Evolutionary conservation across 495 filamentous ascomycete species (phyloP), one percentile per base, ranked within the genome.

Genomic region (Thermochaetoides thermophila): DNA sequence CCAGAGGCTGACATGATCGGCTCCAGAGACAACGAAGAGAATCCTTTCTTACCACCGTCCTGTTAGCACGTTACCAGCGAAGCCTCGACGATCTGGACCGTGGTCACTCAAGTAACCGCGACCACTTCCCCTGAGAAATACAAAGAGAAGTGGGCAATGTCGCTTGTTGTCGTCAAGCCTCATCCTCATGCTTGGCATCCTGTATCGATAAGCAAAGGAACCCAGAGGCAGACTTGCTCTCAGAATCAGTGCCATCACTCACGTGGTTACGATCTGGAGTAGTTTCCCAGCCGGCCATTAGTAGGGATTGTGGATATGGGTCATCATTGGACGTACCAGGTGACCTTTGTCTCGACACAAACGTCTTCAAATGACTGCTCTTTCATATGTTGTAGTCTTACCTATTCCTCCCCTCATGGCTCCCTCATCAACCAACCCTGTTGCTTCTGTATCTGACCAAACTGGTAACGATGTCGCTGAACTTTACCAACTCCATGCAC

Each of bases 21-120:
- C 9, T 38, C 43, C 24, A 23, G 26, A 4, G 38, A 34, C n/a
- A 41, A 34, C 8, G 43, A 45, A 17, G 34, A 45, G 7, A 45
- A 17, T 0, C 38, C 29, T 4, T 13, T 32, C 13, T 13, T 32
- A 17, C 9, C n/a, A n/a, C n/a, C n/a, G n/a, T n/a, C n/a, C n/a
- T n/a, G n/a, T n/a, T n/a, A n/a, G n/a, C n/a, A n/a, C 13, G n/a
- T n/a, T 6, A 38, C 35, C 1, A 32, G 35, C 25, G 21, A 35
- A n/a, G 42, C 19, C 13, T 41, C 39, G 5, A 38, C 3, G 0
- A 35, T 20, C 6, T 40, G 43, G 22, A 45, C 41, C 1, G 23
- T 26, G 0, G 17, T 33, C 7, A 21, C 39, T 16, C 31, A 21
- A 3, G 26, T 12, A 9, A 40, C 16, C 7, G 28, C 31, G 18